These are phyloP conservation scores for Alternaria sp. DNA, from an alignment of 2,329 filamentous ascomycete genomes.

Conservation along the genomic window DNA sequence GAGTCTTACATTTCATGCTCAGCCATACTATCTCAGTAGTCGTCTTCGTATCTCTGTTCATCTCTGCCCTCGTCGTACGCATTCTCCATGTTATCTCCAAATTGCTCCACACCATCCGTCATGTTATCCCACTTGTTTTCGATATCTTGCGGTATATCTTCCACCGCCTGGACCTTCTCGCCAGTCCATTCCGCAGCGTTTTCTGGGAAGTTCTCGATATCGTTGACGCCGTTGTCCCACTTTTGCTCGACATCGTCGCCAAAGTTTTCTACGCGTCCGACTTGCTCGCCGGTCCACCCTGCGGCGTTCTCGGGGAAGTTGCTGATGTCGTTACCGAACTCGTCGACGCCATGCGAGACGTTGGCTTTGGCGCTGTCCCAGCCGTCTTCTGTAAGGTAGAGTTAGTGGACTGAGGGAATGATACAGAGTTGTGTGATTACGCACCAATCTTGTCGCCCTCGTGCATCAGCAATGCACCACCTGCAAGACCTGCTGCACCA, in stretches of 20 bases:
- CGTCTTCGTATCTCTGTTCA: slow-evolving; percentile 35
- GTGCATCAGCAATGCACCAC: slow-evolving; percentile 38
- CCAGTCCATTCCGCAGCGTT: slow-evolving; percentile 34
- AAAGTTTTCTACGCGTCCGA: slow-evolving; percentile 34
- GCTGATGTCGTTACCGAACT: slow-evolving; percentile 27
- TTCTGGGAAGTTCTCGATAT: slow-evolving; percentile 37
- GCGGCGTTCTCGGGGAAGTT: slow-evolving; percentile 37
- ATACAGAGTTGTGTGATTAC: neutral
- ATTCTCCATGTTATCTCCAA: slow-evolving; percentile 33
- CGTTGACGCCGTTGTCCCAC: slow-evolving; percentile 29
- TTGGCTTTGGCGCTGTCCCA: slow-evolving; percentile 29
- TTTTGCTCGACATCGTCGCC: slow-evolving; percentile 31
- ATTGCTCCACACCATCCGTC: slow-evolving; percentile 25
- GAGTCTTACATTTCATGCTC: neutral
- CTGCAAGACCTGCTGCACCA: slow-evolving; percentile 33
- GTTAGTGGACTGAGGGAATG: slow-evolving; percentile 1
- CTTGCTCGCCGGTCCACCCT: slow-evolving; percentile 33
- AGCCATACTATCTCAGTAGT: neutral
- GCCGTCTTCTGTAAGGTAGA: slow-evolving; percentile 19
- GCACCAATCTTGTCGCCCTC: slow-evolving; percentile 36
- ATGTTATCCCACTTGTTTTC: slow-evolving; percentile 35
- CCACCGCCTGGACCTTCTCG: slow-evolving; percentile 34
- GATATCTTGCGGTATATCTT: slow-evolving; percentile 36
- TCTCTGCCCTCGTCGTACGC: slow-evolving; percentile 36
- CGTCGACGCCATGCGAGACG: slow-evolving; percentile 19